These are phyloP conservation scores for Ophiobolus disseminans DNA, from an alignment of 2,329 filamentous ascomycete species.

Conservation along the genomic window DNA sequence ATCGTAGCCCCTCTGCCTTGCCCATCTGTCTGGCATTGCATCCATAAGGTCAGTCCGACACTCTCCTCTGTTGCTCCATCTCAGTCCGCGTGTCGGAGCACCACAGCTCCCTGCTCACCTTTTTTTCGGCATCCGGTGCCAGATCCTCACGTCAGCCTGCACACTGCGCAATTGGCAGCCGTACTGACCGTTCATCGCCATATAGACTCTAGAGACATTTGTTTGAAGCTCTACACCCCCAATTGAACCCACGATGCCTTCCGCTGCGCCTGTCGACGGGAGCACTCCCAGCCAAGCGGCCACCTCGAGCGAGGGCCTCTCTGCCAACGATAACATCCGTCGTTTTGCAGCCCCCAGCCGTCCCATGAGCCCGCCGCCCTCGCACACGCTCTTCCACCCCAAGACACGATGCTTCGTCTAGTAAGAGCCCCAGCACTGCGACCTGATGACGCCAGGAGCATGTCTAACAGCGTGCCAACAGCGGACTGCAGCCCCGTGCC, in stretches of 20 bases:
- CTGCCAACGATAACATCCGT: conserved; percentile 98
- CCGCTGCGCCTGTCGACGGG: conserved; percentile 45
- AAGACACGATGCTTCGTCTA: conserved; percentile 99
- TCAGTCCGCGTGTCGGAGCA: conserved; percentile 22
- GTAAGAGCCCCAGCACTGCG: conserved; percentile 55
- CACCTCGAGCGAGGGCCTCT: conserved; percentile 53
- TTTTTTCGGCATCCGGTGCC: conserved; percentile 24
- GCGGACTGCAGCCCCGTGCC: conserved; percentile 88
- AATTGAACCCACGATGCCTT: conserved; percentile 53
- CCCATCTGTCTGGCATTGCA: conserved; percentile 24
- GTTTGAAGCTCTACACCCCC: conserved; percentile 10
- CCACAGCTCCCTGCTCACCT: conserved; percentile 23
- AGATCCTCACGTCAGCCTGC: conserved; percentile 38
- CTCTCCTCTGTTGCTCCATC: conserved; percentile 15
- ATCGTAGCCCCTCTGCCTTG: conserved; percentile 31
- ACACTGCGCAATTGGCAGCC: conserved; percentile 6
- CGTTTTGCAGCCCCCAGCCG: conserved; percentile 93
- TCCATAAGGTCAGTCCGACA: conserved; percentile 36
- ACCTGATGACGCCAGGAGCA: not conserved
- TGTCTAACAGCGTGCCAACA: conserved; percentile 45
- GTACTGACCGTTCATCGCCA: conserved; percentile 22
- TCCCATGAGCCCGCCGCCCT: conserved; percentile 84
- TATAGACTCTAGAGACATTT: conserved; percentile 10
- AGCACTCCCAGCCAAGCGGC: conserved; percentile 35
- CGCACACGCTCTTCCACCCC: conserved; percentile 94